Evolutionary conservation across 495 filamentous ascomycete species (phyloP), one percentile per base, ranked within the genome.

Genomic region (Neurospora cerealis): DNA sequence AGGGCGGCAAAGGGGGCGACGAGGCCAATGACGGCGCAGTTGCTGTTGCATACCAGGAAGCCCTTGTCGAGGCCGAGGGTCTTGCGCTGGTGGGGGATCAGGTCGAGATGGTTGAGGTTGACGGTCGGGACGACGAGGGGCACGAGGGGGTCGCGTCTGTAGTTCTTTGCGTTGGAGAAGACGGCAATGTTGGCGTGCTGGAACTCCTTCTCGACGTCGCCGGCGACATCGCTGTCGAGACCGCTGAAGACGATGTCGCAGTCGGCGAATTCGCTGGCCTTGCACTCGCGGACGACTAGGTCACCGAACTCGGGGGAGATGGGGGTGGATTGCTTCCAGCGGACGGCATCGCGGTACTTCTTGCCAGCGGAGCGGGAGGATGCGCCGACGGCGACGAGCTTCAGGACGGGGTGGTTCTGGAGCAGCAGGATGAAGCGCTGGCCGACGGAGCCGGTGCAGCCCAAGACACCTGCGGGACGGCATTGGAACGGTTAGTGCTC

Each of bases 161-260:
- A 91, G 87, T 95, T 95, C 85, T 96, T 96, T 7, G 93, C 92
- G 78, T 95, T 96, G 72, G 92, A 95, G 83, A 96, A 96, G 76
- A 95, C 91, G 75, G 89, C 88, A 37, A 94, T 87, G 79, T 93
- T 89, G 28, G 91, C 89, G 77, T 90, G 89, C 79, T 94, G 87
- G 82, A 96, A 95, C 77, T 89, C 89, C 86, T 89, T 90, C 81
- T 96, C 93, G 76, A 93, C 89, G 37, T 94, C 91, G 62, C 92
- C 93, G 60, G 93, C 93, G 71, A 95, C 89, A 79, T 93, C 91
- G 70, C 91, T 89, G 83, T 96, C 93, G 72, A 96, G 83, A n/a
- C 93, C 93, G 69, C 90, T 93, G 84, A 95, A 96, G 73, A 97
- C 88, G n/a, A 97, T 85, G 75, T 97, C 93, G 81, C 93, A 96